Base-by-base conservation (phyloP, 164 flowering plant genomes). In the Vitis rotundifolia region DNA sequence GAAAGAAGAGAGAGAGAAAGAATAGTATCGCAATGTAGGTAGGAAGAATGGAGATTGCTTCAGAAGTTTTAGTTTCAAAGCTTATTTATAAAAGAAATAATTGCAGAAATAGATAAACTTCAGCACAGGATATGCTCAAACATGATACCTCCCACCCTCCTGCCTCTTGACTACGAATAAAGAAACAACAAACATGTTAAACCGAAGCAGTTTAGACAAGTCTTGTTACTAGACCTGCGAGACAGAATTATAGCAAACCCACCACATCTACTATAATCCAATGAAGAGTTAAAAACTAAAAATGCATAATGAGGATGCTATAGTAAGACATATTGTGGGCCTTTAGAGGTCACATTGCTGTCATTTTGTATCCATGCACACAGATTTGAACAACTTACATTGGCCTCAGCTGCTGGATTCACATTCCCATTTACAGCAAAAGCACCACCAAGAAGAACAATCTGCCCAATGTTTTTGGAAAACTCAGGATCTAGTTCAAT, bases 391-490 rank as follows among this genome's bases (percentile, higher is more conserved):
- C 19, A 67, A 73, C 91, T 77, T 78, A 94, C 98, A 84, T 94
- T 94, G 71, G 99, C 97, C 73, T 94, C 99, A 19, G 97, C 85
- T 16, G 99, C 97, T n/a, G 99, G 97, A 78, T 94, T 92, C 13
- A 92, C 99, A 82, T 92, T 94, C 66, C 98, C 98, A 77, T 91
- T 91, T 70, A 92, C 97, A 49, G 88, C 67, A 84, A 94, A 94
- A 64, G 97, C 93, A 74, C 99, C 99, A 72, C 99, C 99, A 76
- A 92, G 97, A 79, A 94, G 47, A 71, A 86, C 84, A 70, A 94
- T 88, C 76, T 92, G 90, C 57, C 85, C 84, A 66, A 92, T 72
- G 66, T 92, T 94, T 57, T 83, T 83, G n/a, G 81, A 52, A 80
- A 94, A 92, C 50, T 64, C 79, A 66, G 99, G 90, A 84, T 92